These are phyloP conservation scores for Pestalotiopsis fici DNA, from an alignment of 2,329 filamentous ascomycete genomes.

Conservation along the genomic window DNA sequence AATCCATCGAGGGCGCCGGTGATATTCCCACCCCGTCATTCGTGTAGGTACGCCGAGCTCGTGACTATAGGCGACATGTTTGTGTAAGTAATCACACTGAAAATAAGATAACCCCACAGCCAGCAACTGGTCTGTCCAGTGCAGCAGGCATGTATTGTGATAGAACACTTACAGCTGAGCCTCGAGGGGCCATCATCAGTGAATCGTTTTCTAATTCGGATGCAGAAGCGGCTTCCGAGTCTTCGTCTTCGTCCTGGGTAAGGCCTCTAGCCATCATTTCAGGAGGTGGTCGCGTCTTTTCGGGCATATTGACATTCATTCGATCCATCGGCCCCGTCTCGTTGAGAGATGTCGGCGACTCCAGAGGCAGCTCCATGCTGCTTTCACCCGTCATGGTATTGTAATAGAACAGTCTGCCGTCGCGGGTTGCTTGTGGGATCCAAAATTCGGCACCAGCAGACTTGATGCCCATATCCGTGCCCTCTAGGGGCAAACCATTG, in stretches of 20 bases:
- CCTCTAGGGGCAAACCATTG: conserved; percentile 68
- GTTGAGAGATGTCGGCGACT: conserved; percentile 77
- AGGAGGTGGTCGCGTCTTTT: conserved; percentile 84
- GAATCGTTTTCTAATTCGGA: conserved; percentile 82
- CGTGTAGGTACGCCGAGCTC: conserved; percentile 64
- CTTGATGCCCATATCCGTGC: conserved; percentile 56
- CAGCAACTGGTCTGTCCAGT: not conserved
- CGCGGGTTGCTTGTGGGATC: conserved; percentile 95
- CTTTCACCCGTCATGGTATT: conserved; percentile 96
- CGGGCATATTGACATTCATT: conserved; percentile 84
- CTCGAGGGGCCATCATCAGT: conserved; percentile 67
- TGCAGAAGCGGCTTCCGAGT: conserved; percentile 81
- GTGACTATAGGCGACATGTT: conserved; percentile 43
- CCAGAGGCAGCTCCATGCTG: conserved; percentile 90
- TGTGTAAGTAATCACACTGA: not conserved
- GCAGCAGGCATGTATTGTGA: not conserved
- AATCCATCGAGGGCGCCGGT: conserved; percentile 89
- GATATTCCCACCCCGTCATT: conserved; percentile 67
- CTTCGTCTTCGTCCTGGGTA: conserved; percentile 84
- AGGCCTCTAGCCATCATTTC: conserved; percentile 88
- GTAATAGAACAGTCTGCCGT: conserved; percentile 94
- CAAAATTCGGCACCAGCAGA: conserved; percentile 93
- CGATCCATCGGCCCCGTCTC: conserved; percentile 88
- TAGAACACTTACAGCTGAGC: conserved; percentile 63
- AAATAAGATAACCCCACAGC: conserved; percentile 13